Base-by-base conservation (phyloP, 164 flowering plant genomes). In the Protea cynaroides region DNA sequence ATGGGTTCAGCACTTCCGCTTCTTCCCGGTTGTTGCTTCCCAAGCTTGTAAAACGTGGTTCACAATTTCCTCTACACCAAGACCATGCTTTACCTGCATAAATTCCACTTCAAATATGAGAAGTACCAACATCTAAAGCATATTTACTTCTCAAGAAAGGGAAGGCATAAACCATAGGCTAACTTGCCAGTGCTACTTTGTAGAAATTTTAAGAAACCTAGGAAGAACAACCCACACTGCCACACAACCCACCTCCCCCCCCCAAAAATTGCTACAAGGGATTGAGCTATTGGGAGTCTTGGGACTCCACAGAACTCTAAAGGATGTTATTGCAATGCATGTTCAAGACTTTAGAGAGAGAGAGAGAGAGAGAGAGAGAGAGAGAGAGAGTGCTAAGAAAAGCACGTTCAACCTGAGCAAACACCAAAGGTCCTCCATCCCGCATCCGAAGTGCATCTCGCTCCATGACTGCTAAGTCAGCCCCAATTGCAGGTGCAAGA, bases 381-480 rank as follows among this genome's bases (percentile, higher is more conserved):
- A 9, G 14, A 34, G 29, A 17, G n/a, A 10, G 10, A 25, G 29
- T 25, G 7, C 34, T 23, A n/a, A 43, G 4, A 22, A 14, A 29
- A 19, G 58, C 2, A 13, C 1, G 60, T 74, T 72, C 19, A 40
- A 90, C 98, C 96, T 94, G 97, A 64, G 98, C 85, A 78, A 94
- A 94, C 56, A 90, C 95, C 71, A 94, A 94, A 15, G 98, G 98
- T 21, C 98, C 98, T 62, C 93, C 96, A 83, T 94, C 98, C 40
- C 96, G 82, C 98, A 94, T 94, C 22, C 93, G 79, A 56, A 94
- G 92, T 36, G 97, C 82, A 83, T 94, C 98, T 25, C 91, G 86
- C 76, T 93, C 89, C 98, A 94, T 94, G 61, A 94, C 95, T 25
- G 63, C 77, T 71, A 90, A 76, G 73, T 90, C 96, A 70, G 98